Conservation (phyloP, 2,329 filamentous ascomycete genomes). For the Pochonia chlamydosporia region DNA sequence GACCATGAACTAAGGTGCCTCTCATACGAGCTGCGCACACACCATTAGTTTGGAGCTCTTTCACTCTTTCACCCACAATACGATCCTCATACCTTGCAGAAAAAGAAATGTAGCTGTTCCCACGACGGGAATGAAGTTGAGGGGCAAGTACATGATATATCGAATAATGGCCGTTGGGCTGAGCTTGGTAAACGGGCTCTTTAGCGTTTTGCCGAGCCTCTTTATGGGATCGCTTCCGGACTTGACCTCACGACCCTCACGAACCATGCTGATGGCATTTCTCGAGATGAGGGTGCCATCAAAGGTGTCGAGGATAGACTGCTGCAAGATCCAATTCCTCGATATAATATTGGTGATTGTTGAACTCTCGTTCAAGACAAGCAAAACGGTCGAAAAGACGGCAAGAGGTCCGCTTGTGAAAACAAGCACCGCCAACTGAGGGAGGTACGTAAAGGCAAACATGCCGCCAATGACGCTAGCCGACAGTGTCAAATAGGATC, state of each 20-base stretch:
- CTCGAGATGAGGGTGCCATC: conserved; percentile 61
- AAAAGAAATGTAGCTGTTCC: conserved; percentile 77
- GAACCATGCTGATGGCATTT: conserved; percentile 56
- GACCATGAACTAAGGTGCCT: conserved; percentile 44
- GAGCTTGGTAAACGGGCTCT: conserved; percentile 51
- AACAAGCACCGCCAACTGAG: conserved; percentile 75
- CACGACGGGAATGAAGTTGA: conserved; percentile 89
- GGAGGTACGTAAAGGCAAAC: conserved; percentile 83
- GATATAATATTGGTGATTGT: conserved; percentile 51
- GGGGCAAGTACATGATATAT: conserved; percentile 78
- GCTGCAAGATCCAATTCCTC: conserved; percentile 70
- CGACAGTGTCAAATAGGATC: conserved; percentile 63
- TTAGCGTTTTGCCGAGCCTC: conserved; percentile 51
- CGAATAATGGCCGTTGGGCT: conserved; percentile 61
- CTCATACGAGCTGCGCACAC: conserved; percentile 37
- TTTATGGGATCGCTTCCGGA: conserved; percentile 50
- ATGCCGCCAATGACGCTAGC: conserved; percentile 68
- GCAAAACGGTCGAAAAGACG: conserved; percentile 63
- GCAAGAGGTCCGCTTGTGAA: conserved; percentile 82
- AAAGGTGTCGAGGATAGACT: conserved; percentile 82
- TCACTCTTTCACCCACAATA: neutral
- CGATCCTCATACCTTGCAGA: conserved; percentile 53
- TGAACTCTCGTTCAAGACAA: conserved; percentile 59
- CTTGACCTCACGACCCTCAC: conserved; percentile 68
- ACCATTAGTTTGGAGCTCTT: neutral